A percentile compares a stretch with the other conserved stretches of the same genome.
These are phyloP conservation scores for Xylaria sp. DNA, from an alignment of 2,329 filamentous ascomycete species.

Conservation along the genomic window DNA sequence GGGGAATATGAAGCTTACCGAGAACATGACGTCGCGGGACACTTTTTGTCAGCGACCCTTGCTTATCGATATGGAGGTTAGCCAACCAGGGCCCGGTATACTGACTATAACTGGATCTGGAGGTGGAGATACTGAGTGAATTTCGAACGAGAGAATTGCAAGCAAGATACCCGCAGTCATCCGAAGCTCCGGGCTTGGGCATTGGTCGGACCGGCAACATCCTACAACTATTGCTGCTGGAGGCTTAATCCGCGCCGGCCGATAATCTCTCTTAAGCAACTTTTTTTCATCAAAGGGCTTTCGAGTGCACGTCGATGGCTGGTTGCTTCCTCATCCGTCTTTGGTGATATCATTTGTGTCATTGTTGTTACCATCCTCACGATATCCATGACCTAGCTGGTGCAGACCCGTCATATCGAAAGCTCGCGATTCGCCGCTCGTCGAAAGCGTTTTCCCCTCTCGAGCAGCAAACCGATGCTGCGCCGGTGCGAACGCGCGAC, in stretches of 20 bases:
- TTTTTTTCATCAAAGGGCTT: slow-evolving; percentile 2
- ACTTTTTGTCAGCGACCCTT: background rate
- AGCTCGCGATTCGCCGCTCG: background rate
- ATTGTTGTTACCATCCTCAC: background rate
- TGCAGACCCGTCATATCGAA: background rate
- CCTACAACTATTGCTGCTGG: background rate
- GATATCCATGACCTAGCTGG: slow-evolving; percentile 1
- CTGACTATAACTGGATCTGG: background rate
- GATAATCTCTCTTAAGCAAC: slow-evolving; percentile 1
- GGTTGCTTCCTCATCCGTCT: slow-evolving; percentile 4
- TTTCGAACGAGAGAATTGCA: slow-evolving; percentile 22
- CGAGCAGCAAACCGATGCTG: slow-evolving; percentile 3
- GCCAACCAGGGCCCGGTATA: background rate
- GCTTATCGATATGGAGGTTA: background rate
- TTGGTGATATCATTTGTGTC: background rate
- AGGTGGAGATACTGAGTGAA: slow-evolving; percentile 34
- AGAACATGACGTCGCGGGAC: slow-evolving; percentile 29
- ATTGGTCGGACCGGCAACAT: slow-evolving; percentile 15
- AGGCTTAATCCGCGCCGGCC: background rate
- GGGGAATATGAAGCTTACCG: background rate
- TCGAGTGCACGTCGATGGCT: slow-evolving; percentile 1
- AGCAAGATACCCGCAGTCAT: slow-evolving; percentile 8
- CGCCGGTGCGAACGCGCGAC: slow-evolving; percentile 9
- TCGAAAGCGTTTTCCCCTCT: background rate
- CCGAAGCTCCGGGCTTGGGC: slow-evolving; percentile 29